phyloP scores from a whole-genome alignment of 148 eudicot species.

The Persicaria maculosa region DNA sequence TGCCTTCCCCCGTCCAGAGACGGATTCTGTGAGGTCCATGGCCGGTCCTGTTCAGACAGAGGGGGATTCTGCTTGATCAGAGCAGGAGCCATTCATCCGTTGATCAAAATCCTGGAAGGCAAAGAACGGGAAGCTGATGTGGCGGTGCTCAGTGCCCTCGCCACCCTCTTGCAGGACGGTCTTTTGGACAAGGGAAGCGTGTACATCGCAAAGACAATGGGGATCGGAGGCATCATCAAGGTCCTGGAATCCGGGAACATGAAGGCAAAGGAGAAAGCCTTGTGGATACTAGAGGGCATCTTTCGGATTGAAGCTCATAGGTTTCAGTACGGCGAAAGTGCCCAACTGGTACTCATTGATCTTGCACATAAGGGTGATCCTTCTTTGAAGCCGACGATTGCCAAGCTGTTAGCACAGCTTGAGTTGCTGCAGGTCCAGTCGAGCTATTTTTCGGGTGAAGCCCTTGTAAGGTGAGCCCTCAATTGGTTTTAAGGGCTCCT shows the following conservation, averaged over 20 bases:
- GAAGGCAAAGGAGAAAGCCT: constrained; percentile 58
- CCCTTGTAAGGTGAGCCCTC: not conserved
- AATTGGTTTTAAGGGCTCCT: not conserved
- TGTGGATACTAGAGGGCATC: constrained; percentile 73
- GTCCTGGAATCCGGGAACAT: constrained; percentile 44
- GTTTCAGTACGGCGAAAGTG: constrained; percentile 49
- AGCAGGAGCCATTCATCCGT: constrained; percentile 44
- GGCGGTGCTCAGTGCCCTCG: constrained; percentile 41
- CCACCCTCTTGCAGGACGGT: constrained; percentile 56
- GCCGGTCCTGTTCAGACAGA: constrained; percentile 41
- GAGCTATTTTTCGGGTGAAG: constrained; percentile 54
- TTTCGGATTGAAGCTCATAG: constrained; percentile 48
- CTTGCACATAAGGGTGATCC: constrained; percentile 70
- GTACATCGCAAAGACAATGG: constrained; percentile 31
- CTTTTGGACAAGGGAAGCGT: constrained; percentile 66
- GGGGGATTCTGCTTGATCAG: constrained; percentile 72
- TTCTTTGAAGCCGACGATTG: constrained; percentile 41
- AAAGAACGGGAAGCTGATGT: constrained; percentile 67
- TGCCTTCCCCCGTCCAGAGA: constrained; percentile 45
- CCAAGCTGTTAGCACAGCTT: constrained; percentile 72
- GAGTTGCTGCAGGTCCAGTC: constrained; percentile 79
- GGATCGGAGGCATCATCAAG: constrained; percentile 40
- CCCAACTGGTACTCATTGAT: constrained; percentile 57
- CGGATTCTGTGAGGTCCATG: constrained; percentile 55
- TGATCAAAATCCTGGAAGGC: constrained; percentile 44